These are phyloP conservation scores for Lentinula sp. DNA, from an alignment of 768 basidiomycete species.

Conservation along the genomic window DNA sequence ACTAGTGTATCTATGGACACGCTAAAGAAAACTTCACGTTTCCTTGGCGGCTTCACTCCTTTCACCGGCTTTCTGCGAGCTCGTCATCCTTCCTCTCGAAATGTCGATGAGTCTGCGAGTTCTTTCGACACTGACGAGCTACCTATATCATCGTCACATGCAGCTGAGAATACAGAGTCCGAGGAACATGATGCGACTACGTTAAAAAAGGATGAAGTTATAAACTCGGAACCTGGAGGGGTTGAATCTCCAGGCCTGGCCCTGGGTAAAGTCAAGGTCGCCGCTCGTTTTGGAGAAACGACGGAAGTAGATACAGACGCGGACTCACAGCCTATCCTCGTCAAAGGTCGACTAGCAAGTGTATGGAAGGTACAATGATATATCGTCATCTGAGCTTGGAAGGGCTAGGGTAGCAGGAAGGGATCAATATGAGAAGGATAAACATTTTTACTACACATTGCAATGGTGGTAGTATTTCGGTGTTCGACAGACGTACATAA, in stretches of 20 bases:
- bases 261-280: background rate
- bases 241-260: background rate
- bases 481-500: too few species aligned
- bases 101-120: conserved; percentile 18
- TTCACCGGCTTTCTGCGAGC: conserved; percentile 59
- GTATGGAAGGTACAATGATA: conserved; percentile 1
- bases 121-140: conserved; percentile 10
- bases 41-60: conserved; percentile 57
- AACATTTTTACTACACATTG: too few species aligned
- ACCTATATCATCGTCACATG: background rate
- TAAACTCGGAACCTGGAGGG: conserved; percentile 6
- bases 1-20: conserved; percentile 27
- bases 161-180: conserved; percentile 11
- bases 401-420: too few species aligned
- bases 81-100: conserved; percentile 44
- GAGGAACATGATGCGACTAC: background rate
- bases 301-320: background rate
- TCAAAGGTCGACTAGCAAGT: background rate
- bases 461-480: too few species aligned
- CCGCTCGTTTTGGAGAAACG: background rate
- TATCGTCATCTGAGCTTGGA: background rate
- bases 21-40: conserved; percentile 34
- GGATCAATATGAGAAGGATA: too few species aligned
- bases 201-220: background rate
- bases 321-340: background rate